Percentiles rank a stretch among this genome's conserved stretches.
These are phyloP conservation scores for Kodamaea sagamina DNA, from an alignment of 805 yeast genomes.

Conservation along the genomic window DNA sequence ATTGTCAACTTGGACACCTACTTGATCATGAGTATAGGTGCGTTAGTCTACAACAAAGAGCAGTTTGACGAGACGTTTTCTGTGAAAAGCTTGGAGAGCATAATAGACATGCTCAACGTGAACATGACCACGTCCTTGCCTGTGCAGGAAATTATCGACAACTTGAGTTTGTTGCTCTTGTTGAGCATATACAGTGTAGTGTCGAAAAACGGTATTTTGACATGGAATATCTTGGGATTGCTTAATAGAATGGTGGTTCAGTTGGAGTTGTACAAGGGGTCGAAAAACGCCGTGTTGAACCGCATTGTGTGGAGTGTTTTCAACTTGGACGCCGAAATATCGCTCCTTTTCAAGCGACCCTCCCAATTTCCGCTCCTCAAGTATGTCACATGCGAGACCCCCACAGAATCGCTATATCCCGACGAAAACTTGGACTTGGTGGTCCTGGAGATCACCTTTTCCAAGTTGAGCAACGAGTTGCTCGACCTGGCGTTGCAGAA, in stretches of 20 bases:
- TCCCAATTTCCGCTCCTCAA: conserved; percentile 33
- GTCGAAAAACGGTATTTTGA: conserved; percentile 27
- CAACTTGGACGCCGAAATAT: conserved; percentile 41
- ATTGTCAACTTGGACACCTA: conserved; percentile 41
- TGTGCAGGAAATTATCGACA: conserved; percentile 27
- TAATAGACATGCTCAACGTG: conserved; percentile 36
- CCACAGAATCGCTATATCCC: conserved; percentile 20
- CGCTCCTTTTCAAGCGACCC: conserved; percentile 36
- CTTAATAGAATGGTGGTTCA: conserved; percentile 30
- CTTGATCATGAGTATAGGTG: conserved; percentile 41
- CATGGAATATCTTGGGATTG: conserved; percentile 40
- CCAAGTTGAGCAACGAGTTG: conserved; percentile 8
- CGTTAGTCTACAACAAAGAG: conserved; percentile 33
- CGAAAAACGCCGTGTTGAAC: conserved; percentile 12
- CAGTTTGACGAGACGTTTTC: conserved; percentile 33
- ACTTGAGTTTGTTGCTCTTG: conserved; percentile 33
- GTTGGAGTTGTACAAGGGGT: conserved; percentile 22
- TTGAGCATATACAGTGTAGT: conserved; percentile 34
- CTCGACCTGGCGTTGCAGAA: conserved; percentile 6
- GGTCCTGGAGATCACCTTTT: conserved; percentile 25
- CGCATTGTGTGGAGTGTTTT: conserved; percentile 40
- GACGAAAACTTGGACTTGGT: conserved; percentile 27
- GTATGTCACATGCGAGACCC: conserved; percentile 21
- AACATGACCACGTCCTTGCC: conserved; percentile 19
- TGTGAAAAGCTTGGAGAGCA: conserved; percentile 32